These are phyloP conservation scores for Volvariella volvacea DNA, from an alignment of 1,284 basidiomycete genomes.

Conservation along the genomic window DNA sequence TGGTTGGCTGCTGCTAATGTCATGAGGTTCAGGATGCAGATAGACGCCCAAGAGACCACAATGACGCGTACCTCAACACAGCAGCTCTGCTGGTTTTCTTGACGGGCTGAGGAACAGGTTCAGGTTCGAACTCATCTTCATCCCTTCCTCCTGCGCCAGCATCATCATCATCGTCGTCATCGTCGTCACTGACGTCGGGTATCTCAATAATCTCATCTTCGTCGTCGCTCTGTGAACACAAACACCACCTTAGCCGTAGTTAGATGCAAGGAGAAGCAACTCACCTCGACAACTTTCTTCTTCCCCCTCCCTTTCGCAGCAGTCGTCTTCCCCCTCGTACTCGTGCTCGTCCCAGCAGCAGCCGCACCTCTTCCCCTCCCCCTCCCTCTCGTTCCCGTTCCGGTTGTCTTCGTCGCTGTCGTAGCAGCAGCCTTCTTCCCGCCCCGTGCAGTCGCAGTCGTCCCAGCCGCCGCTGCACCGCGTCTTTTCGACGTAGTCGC, in stretches of 20 bases:
- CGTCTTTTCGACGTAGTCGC: slow-evolving; percentile 21
- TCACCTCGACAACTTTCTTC: slow-evolving; percentile 27
- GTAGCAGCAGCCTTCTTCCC: slow-evolving; percentile 43
- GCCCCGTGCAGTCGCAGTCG: slow-evolving; percentile 26
- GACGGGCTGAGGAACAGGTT: slow-evolving; percentile 36
- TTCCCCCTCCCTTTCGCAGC: slow-evolving; percentile 32
- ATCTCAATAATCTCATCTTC: slow-evolving; percentile 46
- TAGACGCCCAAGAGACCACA: slow-evolving; percentile 10
- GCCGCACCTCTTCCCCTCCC: slow-evolving; percentile 6
- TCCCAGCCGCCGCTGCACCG: slow-evolving; percentile 22
- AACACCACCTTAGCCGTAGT: neutral
- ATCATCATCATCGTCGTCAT: slow-evolving; percentile 49
- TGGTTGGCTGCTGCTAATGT: slow-evolving; percentile 29
- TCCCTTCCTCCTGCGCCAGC: slow-evolving; percentile 43
- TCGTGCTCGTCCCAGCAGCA: too few relatives aligned
- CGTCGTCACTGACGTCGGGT: slow-evolving; percentile 45
- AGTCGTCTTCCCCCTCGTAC: slow-evolving; percentile 15
- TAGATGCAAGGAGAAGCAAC: slow-evolving; percentile 16
- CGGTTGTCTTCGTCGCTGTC: slow-evolving; percentile 9
- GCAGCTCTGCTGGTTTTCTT: slow-evolving; percentile 65
- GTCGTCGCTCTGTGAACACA: slow-evolving; percentile 12
- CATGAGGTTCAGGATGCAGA: neutral
- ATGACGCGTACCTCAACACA: slow-evolving; percentile 47
- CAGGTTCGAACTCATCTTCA: slow-evolving; percentile 56
- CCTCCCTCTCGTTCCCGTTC: slow-evolving; percentile 8